A percentile compares a stretch with the other conserved stretches of the same genome.
Evolutionary conservation across 768 basidiomycete genomes (phyloP).

Genomic region (Saitozyma podzolica): DNA sequence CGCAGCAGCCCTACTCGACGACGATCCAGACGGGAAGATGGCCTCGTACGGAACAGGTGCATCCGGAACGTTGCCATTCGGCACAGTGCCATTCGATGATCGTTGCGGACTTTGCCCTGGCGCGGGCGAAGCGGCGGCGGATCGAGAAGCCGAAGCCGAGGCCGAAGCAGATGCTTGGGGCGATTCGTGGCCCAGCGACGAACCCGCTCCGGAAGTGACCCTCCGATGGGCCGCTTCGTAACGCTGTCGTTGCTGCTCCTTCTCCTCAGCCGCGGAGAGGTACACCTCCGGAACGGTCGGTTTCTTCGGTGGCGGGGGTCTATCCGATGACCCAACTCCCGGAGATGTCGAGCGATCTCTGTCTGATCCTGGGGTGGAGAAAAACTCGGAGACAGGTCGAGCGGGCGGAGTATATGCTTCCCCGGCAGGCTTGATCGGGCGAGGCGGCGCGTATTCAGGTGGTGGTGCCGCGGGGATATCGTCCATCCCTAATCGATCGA

Average conservation of each 20-base stretch:
- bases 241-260: constrained; percentile 35
- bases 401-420: constrained; percentile 22
- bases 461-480: constrained; percentile 26
- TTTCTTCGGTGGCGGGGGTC: too few species aligned
- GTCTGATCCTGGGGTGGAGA: constrained; percentile 8
- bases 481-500: constrained; percentile 30
- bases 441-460: constrained; percentile 44
- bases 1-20: not conserved
- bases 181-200: not conserved
- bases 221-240: constrained; percentile 31
- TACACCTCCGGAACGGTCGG: too few species aligned
- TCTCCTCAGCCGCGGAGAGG: constrained; percentile 38
- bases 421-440: constrained; percentile 12
- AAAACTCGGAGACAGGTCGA: constrained; percentile 23
- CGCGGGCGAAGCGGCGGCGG: too few species aligned
- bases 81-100: too few species aligned
- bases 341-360: too few species aligned
- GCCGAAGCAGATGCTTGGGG: not conserved
- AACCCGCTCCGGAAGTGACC: not conserved
- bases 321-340: too few species aligned
- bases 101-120: too few species aligned
- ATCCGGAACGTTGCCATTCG: not conserved
- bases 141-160: too few species aligned
- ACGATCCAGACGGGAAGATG: constrained; percentile 2
- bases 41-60: constrained; percentile 1